These are phyloP conservation scores for Gryganskiella cystojenkinii DNA, from an alignment of 192 early-diverging fungal genomes.

Conservation along the genomic window DNA sequence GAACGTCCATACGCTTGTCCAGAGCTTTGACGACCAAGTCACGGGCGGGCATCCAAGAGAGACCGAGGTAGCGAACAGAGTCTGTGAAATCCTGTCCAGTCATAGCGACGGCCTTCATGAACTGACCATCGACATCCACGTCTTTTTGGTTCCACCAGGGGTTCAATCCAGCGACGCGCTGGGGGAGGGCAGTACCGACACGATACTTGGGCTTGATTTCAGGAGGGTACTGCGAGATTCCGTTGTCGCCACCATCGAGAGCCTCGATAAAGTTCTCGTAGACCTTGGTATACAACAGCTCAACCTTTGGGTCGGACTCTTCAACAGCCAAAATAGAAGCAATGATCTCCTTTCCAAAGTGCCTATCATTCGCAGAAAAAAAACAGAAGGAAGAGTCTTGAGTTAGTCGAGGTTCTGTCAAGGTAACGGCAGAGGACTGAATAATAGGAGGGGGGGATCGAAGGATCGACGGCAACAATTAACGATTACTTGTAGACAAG, in stretches of 20 bases:
- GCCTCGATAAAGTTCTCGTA: slow-evolving; percentile 89
- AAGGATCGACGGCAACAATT: not conserved
- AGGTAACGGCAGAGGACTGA: no score
- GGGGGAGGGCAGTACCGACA: slow-evolving; percentile 84
- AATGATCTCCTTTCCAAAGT: slow-evolving; percentile 91
- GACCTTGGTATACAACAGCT: slow-evolving; percentile 81
- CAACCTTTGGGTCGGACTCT: slow-evolving; percentile 64
- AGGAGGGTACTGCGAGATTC: slow-evolving; percentile 87
- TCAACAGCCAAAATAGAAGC: slow-evolving; percentile 62
- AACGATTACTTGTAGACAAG: slow-evolving; percentile 86
- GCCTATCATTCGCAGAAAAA: slow-evolving; percentile 49
- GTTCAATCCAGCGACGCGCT: slow-evolving; percentile 87
- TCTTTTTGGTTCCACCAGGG: slow-evolving; percentile 96
- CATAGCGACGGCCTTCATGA: slow-evolving; percentile 75
- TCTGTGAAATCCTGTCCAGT: slow-evolving; percentile 82
- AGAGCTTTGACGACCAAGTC: slow-evolving; percentile 84
- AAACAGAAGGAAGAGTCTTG: slow-evolving; percentile 7
- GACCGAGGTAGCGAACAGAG: slow-evolving; percentile 74
- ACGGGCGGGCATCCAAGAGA: slow-evolving; percentile 91
- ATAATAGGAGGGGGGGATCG: no score
- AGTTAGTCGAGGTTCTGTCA: not conserved
- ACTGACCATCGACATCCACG: slow-evolving; percentile 74
- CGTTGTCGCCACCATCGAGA: slow-evolving; percentile 89
- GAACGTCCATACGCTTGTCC: slow-evolving; percentile 61
- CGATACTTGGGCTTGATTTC: slow-evolving; percentile 84